Percentiles rank a stretch among this genome's conserved stretches.
Conservation (phyloP, 805 yeast species). For the Metschnikowia henanensis region DNA sequence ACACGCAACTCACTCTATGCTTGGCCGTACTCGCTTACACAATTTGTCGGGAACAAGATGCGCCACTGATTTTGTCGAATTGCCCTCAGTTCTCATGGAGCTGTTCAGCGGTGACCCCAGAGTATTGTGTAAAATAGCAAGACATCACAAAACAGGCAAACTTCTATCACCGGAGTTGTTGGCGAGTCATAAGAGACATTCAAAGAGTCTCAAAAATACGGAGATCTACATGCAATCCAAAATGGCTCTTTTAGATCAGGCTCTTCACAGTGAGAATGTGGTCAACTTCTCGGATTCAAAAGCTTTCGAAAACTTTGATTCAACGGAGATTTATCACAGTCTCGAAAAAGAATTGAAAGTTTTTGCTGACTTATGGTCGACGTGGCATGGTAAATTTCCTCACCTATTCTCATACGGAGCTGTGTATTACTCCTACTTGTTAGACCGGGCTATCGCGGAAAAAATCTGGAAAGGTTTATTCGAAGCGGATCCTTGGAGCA, state of each 20-base stretch:
- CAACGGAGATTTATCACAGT: slow-evolving; percentile 62
- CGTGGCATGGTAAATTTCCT: slow-evolving; percentile 94
- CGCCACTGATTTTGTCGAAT: slow-evolving; percentile 93
- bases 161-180: slow-evolving; percentile 53
- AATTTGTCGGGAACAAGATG: slow-evolving; percentile 95
- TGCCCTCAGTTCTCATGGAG: slow-evolving; percentile 97
- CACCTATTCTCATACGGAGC: slow-evolving; percentile 94
- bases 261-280: slow-evolving; percentile 53
- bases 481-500: slow-evolving; percentile 63
- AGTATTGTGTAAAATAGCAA: slow-evolving; percentile 71
- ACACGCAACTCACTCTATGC: slow-evolving; percentile 97
- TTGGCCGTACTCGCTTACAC: slow-evolving; percentile 87
- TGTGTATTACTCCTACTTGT: slow-evolving; percentile 85
- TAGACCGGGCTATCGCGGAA: slow-evolving; percentile 91
- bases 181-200: slow-evolving; percentile 50
- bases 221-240: slow-evolving; percentile 86
- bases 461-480: slow-evolving; percentile 80
- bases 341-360: slow-evolving; percentile 60
- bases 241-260: slow-evolving; percentile 88
- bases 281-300: slow-evolving; percentile 29
- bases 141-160: slow-evolving; percentile 67
- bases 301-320: slow-evolving; percentile 32
- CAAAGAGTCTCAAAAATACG: slow-evolving; percentile 56
- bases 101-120: slow-evolving; percentile 81
- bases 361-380: slow-evolving; percentile 66